Conservation (phyloP, 2,329 filamentous ascomycete species). For the Colletotrichum siamense region DNA sequence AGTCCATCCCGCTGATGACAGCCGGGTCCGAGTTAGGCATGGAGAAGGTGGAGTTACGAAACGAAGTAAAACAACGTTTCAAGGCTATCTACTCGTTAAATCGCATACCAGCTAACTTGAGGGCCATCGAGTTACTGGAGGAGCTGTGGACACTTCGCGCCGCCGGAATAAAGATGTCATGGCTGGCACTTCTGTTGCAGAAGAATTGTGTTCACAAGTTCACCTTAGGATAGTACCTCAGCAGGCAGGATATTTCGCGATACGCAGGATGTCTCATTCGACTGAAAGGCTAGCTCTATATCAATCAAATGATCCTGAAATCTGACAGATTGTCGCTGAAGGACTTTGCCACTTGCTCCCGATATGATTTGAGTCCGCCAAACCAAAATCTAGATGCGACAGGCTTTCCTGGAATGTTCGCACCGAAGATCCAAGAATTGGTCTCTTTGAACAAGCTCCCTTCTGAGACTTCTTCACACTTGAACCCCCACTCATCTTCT, state of each 20-base stretch:
- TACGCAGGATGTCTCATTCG: not conserved
- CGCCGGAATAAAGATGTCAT: not conserved
- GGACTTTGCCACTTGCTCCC: not conserved
- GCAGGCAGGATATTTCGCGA: fast-evolving
- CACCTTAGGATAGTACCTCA: not conserved
- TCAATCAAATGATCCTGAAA: not conserved
- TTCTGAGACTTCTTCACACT: not conserved
- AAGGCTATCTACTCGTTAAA: not conserved
- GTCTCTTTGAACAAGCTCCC: not conserved
- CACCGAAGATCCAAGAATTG: not conserved
- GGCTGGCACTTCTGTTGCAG: not conserved
- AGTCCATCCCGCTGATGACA: not conserved
- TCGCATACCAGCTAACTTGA: not conserved
- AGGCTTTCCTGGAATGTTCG: not conserved
- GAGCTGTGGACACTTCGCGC: not conserved
- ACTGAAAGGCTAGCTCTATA: not conserved
- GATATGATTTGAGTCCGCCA: not conserved
- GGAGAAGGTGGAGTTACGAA: not conserved
- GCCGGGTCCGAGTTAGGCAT: not conserved
- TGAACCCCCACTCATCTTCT: not conserved
- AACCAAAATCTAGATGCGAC: not conserved
- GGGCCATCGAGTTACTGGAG: not conserved
- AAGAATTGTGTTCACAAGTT: not conserved
- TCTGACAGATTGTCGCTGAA: not conserved
- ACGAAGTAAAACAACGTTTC: not conserved